These are phyloP conservation scores for Saturnispora quitensis DNA, from an alignment of 805 yeast species.

Conservation along the genomic window DNA sequence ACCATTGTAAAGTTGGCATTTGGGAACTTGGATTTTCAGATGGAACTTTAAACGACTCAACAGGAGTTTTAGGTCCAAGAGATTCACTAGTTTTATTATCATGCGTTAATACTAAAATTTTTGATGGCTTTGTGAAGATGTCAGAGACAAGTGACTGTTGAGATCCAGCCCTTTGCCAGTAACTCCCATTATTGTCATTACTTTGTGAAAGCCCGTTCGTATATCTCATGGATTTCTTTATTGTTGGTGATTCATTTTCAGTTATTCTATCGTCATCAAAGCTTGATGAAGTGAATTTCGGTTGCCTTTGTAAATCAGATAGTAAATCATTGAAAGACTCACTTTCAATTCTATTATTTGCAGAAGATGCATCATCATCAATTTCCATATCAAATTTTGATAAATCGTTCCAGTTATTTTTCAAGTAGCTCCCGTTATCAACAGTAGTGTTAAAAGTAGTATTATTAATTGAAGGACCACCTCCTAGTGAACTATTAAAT, in stretches of 20 bases:
- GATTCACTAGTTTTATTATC: slow-evolving; percentile 1
- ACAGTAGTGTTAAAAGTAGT: slow-evolving; percentile 3
- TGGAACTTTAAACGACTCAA: slow-evolving; percentile 10
- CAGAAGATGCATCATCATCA: slow-evolving; percentile 24
- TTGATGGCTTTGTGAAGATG: slow-evolving; percentile 6
- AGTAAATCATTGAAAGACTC: slow-evolving; percentile 26
- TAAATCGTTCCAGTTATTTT: not conserved
- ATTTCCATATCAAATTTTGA: slow-evolving; percentile 13
- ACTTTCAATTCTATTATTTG: slow-evolving; percentile 12
- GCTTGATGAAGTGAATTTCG: slow-evolving; percentile 19
- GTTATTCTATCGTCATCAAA: not conserved
- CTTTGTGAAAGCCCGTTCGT: not conserved
- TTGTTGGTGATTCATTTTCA: slow-evolving; percentile 8
- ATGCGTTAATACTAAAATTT: not conserved
- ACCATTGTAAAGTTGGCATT: slow-evolving; percentile 1
- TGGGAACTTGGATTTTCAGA: not conserved
- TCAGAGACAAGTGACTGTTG: slow-evolving; percentile 9
- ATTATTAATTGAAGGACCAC: not conserved
- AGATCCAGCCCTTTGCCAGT: slow-evolving; percentile 20
- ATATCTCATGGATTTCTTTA: not conserved
- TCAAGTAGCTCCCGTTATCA: slow-evolving; percentile 6
- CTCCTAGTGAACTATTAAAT: slow-evolving; percentile 3
- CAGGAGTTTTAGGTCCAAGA: slow-evolving; percentile 14
- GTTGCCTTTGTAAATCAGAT: slow-evolving; percentile 31
- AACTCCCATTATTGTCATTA: slow-evolving; percentile 3